phyloP scores from a whole-genome alignment of 169 alveolate species.

The Cryptosporidium bovis region DNA sequence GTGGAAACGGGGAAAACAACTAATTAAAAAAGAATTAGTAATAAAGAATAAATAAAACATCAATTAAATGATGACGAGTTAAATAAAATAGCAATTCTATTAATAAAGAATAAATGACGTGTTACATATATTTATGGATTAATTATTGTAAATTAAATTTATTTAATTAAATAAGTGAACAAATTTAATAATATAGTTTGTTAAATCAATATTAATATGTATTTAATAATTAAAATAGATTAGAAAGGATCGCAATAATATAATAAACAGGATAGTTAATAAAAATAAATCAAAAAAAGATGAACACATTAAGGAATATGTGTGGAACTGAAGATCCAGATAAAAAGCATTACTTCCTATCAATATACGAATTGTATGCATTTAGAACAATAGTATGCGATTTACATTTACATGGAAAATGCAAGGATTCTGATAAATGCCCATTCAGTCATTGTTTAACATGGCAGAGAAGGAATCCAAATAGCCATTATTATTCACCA shows the following conservation, averaged over 20 bases:
- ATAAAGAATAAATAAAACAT: too few species aligned
- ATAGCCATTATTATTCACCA: constrained; percentile 78
- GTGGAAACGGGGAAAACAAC: constrained; percentile 32
- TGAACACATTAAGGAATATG: constrained; percentile 2
- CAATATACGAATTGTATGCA: constrained; percentile 81
- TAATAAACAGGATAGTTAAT: background rate
- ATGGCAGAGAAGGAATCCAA: constrained; percentile 89
- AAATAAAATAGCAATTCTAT: background rate
- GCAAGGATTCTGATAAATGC: constrained; percentile 86
- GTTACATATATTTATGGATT: constrained; percentile 16
- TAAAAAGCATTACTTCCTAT: constrained; percentile 52
- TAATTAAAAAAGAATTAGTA: too few species aligned
- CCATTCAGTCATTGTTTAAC: constrained; percentile 89
- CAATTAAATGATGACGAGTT: too few species aligned
- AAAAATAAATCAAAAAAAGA: constrained; percentile 2
- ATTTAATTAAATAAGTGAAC: background rate
- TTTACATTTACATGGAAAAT: constrained; percentile 82
- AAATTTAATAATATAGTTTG: too few species aligned
- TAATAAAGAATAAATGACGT: constrained; percentile 20
- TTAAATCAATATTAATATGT: background rate
- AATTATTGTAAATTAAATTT: background rate
- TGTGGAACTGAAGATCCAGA: constrained; percentile 41
- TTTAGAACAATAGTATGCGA: constrained; percentile 86
- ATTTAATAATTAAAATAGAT: constrained; percentile 17
- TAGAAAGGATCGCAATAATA: constrained; percentile 21